phyloP scores from a whole-genome alignment of 2,329 filamentous ascomycete genomes.

The Reticulascus tulasneorum region DNA sequence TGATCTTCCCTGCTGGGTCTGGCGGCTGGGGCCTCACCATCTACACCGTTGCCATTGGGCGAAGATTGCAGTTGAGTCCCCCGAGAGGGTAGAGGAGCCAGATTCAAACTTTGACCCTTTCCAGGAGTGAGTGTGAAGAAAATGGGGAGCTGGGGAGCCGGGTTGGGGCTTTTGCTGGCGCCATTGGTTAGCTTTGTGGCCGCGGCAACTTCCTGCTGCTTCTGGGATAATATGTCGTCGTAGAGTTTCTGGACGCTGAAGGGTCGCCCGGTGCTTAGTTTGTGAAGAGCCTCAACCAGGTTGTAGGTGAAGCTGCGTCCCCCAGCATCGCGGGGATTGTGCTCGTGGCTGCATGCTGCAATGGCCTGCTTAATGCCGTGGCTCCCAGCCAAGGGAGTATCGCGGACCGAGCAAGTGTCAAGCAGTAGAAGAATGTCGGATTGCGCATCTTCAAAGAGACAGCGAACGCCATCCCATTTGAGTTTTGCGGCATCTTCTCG shows the following conservation, averaged over 20 bases:
- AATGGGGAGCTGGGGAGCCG: conserved; percentile 38
- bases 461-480: conserved; percentile 61
- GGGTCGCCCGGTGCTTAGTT: conserved; percentile 46
- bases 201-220: conserved; percentile 40
- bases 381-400: conserved; percentile 45
- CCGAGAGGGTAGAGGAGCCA: conserved; percentile 42
- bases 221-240: conserved; percentile 48
- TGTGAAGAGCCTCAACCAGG: conserved; percentile 51
- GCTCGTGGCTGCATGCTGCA: conserved; percentile 55
- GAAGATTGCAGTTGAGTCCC: conserved; percentile 25
- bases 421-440: conserved; percentile 61
- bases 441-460: conserved; percentile 57
- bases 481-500: conserved; percentile 56
- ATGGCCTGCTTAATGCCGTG: conserved; percentile 60
- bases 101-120: conserved; percentile 47
- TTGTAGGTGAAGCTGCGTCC: conserved; percentile 56
- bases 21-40: conserved; percentile 4
- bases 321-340: conserved; percentile 37
- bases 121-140: conserved; percentile 54
- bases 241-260: conserved; percentile 55
- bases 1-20: conserved; percentile 32
- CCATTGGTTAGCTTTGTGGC: conserved; percentile 42
- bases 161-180: conserved; percentile 28
- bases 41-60: conserved; percentile 15
- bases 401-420: conserved; percentile 56